These are phyloP conservation scores for Scheffersomyces illinoinensis DNA, from an alignment of 1,139 yeast species.

Conservation along the genomic window DNA sequence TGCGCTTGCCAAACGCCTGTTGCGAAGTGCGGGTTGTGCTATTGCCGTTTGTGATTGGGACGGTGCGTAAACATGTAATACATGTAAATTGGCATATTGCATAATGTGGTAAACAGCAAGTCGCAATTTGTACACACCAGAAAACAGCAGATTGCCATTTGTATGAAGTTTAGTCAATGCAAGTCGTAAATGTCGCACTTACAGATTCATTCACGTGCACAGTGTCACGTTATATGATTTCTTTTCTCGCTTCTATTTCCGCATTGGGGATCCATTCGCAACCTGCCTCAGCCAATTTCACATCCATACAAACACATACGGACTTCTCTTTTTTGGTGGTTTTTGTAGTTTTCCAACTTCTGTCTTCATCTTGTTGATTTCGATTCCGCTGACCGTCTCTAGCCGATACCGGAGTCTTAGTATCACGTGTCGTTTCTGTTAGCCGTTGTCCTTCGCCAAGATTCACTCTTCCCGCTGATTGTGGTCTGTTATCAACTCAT, in stretches of 20 bases:
- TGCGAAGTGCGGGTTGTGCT: neutral
- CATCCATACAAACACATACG: neutral
- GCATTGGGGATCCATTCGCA: neutral
- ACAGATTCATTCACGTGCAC: neutral
- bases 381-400: neutral
- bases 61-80: neutral
- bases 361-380: neutral
- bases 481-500: neutral
- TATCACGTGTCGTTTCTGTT: neutral
- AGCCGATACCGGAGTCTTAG: neutral
- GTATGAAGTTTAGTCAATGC: neutral
- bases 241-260: neutral
- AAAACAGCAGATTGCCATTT: neutral
- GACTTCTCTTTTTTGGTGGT: neutral
- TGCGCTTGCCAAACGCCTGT: neutral
- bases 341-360: neutral
- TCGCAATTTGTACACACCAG: neutral
- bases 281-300: neutral
- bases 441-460: neutral
- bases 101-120: neutral
- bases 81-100: neutral
- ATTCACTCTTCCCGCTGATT: neutral
- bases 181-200: neutral
- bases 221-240: neutral
- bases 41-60: neutral